phyloP scores from a whole-genome alignment of 768 basidiomycete genomes.

The Suillus fuscotomentosus region DNA sequence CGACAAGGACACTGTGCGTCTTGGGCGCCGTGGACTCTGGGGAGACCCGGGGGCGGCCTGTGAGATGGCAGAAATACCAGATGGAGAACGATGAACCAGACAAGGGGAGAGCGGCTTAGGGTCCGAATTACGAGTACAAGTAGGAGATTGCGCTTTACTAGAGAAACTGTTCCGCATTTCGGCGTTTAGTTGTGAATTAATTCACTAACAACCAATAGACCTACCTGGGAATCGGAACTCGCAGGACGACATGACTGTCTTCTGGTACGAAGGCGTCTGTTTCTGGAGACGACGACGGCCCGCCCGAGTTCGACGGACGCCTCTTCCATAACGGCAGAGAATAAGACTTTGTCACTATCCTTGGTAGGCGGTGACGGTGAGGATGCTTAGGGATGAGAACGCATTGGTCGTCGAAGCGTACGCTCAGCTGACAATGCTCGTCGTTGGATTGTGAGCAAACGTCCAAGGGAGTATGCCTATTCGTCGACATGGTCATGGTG shows the following conservation, averaged over 20 bases:
- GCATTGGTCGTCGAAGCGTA: constrained; percentile 74
- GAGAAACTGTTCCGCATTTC: constrained; percentile 37
- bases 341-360: constrained; percentile 63
- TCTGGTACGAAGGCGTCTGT: constrained; percentile 19
- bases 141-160: constrained; percentile 38
- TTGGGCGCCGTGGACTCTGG: constrained; percentile 16
- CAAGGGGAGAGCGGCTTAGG: constrained; percentile 49
- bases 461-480: not conserved
- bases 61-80: constrained; percentile 6
- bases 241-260: constrained; percentile 53
- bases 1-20: constrained; percentile 24
- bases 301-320: constrained; percentile 14
- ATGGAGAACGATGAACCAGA: constrained; percentile 47
- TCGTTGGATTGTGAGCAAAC: constrained; percentile 3
- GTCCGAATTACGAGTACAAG: constrained; percentile 34
- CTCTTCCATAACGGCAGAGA: constrained; percentile 68
- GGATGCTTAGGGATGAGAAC: constrained; percentile 66
- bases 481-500: not conserved
- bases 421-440: constrained; percentile 29
- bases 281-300: constrained; percentile 20
- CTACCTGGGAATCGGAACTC: constrained; percentile 62
- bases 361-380: constrained; percentile 41
- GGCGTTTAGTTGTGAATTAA: not conserved
- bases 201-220: constrained; percentile 19
- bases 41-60: not conserved